These are phyloP conservation scores for Pichia sp. DNA, from an alignment of 1,139 yeast genomes.

Conservation along the genomic window DNA sequence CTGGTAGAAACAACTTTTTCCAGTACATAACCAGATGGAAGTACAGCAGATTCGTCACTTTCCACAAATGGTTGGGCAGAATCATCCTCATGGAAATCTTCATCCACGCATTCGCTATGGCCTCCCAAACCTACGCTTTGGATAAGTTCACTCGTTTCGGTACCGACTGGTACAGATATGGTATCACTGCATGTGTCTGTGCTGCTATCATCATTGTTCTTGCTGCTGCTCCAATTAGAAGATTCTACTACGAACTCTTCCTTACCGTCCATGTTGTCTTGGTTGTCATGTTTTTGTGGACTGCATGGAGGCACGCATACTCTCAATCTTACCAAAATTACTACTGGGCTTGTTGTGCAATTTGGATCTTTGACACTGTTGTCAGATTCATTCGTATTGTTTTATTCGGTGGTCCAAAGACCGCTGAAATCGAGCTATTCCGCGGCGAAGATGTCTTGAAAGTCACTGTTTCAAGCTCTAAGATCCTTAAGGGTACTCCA, in stretches of 20 bases:
- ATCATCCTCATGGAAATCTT: conserved; percentile 36
- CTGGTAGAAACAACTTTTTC: conserved; percentile 66
- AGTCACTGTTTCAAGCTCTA: conserved; percentile 35
- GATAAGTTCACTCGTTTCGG: conserved; percentile 41
- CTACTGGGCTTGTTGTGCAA: conserved; percentile 51
- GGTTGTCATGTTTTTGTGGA: conserved; percentile 52
- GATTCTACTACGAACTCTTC: conserved; percentile 59
- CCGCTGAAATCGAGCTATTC: conserved; percentile 45
- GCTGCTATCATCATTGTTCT: conserved; percentile 41
- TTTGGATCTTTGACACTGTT: conserved; percentile 62
- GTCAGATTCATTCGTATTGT: conserved; percentile 47
- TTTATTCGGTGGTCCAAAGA: conserved; percentile 43
- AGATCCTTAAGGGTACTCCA: conserved; percentile 36
- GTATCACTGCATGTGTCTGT: conserved; percentile 45
- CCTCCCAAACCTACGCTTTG: conserved; percentile 36
- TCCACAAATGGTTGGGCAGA: conserved; percentile 68
- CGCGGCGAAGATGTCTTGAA: conserved; percentile 35
- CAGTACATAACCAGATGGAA: conserved; percentile 65
- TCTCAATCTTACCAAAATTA: conserved; percentile 43
- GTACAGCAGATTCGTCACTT: conserved; percentile 52
- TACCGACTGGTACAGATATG: conserved; percentile 47
- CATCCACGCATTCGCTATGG: conserved; percentile 53
- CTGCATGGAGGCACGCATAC: conserved; percentile 56
- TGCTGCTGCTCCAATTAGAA: conserved; percentile 50
- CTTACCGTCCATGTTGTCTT: conserved; percentile 52